Conservation (phyloP, 2,329 filamentous ascomycete genomes). For the Tolypocladium cylindrosporum region DNA sequence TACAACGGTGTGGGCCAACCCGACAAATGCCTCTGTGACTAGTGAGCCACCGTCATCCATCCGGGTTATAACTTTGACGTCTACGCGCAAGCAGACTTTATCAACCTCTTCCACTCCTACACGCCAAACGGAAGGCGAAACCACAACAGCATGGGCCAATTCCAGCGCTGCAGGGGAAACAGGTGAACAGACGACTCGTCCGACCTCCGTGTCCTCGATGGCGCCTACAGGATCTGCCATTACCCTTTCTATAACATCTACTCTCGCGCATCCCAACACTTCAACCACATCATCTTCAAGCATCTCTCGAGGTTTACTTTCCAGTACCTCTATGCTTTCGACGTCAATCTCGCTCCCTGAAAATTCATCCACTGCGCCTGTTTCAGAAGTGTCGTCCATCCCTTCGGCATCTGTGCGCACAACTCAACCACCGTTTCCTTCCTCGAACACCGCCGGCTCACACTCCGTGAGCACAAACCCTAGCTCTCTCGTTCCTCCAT, state of each 20-base stretch:
- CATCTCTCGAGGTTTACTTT: neutral
- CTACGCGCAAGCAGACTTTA: neutral
- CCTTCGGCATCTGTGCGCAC: neutral
- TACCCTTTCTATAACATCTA: neutral
- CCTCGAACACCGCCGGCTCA: neutral
- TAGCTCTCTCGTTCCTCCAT: neutral
- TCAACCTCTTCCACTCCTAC: neutral
- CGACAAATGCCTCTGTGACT: too few species aligned
- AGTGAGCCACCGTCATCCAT: too few species aligned
- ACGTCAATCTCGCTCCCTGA: neutral
- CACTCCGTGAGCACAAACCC: neutral
- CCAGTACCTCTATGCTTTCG: neutral
- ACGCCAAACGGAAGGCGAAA: too few species aligned
- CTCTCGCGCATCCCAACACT: neutral
- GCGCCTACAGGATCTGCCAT: neutral
- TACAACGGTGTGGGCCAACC: too few species aligned
- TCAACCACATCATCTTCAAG: neutral
- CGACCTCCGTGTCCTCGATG: too few species aligned
- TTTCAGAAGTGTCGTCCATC: neutral
- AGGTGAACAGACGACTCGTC: too few species aligned
- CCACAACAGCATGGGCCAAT: too few species aligned
- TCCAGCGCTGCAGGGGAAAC: too few species aligned
- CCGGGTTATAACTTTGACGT: neutral
- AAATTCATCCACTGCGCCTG: neutral
- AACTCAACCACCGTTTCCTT: neutral